Evolutionary conservation across 2,329 filamentous ascomycete species (phyloP).

Genomic region (Phialocephala subalpina): DNA sequence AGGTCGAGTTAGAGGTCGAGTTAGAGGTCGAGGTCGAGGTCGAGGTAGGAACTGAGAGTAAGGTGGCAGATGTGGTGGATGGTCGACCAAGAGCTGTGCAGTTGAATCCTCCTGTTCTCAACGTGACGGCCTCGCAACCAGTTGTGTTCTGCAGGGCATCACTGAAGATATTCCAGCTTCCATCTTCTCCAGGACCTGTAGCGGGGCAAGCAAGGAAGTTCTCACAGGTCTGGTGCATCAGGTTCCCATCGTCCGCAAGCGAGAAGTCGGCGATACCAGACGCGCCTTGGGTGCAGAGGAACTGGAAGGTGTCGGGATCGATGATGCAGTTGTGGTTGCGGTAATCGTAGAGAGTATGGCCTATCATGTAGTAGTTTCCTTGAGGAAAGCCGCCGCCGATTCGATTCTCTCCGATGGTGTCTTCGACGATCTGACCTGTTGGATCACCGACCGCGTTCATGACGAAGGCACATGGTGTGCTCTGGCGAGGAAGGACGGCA

Average conservation of each 20-base stretch:
- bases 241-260: slow-evolving; percentile 32
- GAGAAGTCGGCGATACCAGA: slow-evolving; percentile 29
- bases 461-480: slow-evolving; percentile 37
- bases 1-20: too few relatives aligned
- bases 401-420: slow-evolving; percentile 38
- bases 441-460: slow-evolving; percentile 35
- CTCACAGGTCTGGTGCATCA: slow-evolving; percentile 31
- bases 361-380: slow-evolving; percentile 35
- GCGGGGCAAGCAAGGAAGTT: slow-evolving; percentile 40
- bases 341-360: slow-evolving; percentile 32
- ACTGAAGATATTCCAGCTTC: slow-evolving; percentile 38
- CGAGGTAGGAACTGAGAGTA: not conserved
- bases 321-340: slow-evolving; percentile 38
- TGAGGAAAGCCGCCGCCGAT: slow-evolving; percentile 37
- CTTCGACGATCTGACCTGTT: slow-evolving; percentile 33
- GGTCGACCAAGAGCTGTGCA: slow-evolving; percentile 36
- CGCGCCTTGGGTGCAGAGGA: slow-evolving; percentile 36
- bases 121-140: slow-evolving; percentile 37
- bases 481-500: slow-evolving; percentile 32
- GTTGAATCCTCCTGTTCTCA: slow-evolving; percentile 36
- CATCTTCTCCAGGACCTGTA: slow-evolving; percentile 37
- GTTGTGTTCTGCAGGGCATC: slow-evolving; percentile 32
- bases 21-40: too few relatives aligned
- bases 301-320: slow-evolving; percentile 32
- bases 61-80: slow-evolving; percentile 2